Evolutionary conservation across 2,329 filamentous ascomycete genomes (phyloP).

Genomic region (Parasarocladium wereldwijsianum): DNA sequence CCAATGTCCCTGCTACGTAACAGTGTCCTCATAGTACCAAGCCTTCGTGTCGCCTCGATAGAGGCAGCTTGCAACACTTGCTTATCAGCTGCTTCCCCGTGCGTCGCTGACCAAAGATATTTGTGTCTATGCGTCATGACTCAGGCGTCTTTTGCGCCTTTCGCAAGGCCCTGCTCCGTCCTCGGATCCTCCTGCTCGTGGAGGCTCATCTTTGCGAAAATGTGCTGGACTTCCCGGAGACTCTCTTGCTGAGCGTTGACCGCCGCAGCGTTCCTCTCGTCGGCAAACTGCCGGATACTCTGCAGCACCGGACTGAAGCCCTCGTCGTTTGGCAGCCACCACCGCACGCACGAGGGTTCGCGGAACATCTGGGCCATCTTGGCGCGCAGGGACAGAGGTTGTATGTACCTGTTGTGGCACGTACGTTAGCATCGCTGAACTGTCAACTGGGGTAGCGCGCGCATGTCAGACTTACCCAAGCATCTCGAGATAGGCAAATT

Average conservation of each 20-base stretch:
- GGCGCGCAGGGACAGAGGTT: constrained; percentile 56
- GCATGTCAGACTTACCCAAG: constrained; percentile 49
- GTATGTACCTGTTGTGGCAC: constrained; percentile 66
- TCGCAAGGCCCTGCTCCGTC: too few species aligned
- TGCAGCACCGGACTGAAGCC: constrained; percentile 59
- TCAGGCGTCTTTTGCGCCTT: too few species aligned
- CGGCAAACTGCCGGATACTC: constrained; percentile 66
- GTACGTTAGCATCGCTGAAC: constrained; percentile 4
- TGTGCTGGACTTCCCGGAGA: constrained; percentile 57
- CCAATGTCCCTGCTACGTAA: too few species aligned
- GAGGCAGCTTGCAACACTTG: too few species aligned
- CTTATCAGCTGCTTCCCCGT: too few species aligned
- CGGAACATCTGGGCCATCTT: constrained; percentile 66
- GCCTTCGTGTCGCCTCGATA: too few species aligned
- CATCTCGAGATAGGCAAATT: constrained; percentile 64
- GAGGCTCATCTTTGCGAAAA: constrained; percentile 54
- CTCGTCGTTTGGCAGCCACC: constrained; percentile 84
- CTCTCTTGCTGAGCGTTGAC: constrained; percentile 46
- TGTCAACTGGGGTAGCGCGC: constrained; percentile 1
- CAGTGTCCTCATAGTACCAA: too few species aligned
- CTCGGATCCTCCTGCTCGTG: too few species aligned
- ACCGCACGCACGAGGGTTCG: constrained; percentile 55
- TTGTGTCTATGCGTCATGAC: too few species aligned
- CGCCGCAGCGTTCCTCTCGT: constrained; percentile 53
- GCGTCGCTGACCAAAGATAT: too few species aligned